Evolutionary conservation across 2,329 filamentous ascomycete species (phyloP), one percentile per base, ranked within the genome.

Genomic region (Nemania serpens): DNA sequence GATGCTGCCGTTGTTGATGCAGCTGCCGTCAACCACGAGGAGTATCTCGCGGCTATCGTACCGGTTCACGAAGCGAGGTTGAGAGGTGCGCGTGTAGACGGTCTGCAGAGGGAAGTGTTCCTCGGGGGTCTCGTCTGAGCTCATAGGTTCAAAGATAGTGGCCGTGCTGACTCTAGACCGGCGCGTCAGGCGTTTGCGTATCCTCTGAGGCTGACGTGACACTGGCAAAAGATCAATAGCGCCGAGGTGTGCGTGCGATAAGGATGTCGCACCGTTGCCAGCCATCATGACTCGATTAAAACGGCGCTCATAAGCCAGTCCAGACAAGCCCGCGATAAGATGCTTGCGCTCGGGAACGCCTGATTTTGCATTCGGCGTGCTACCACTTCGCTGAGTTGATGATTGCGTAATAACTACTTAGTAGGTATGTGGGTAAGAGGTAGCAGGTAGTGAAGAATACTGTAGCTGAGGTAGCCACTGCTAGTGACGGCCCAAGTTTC

Each of bases 21-120:
- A 81, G 5, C 75, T 75, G 10, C 78, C 78, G 58, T 79, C 76
- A 10, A 77, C 71, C 58, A 76, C 77, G 25, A 81, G 70, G 7
- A 80, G 73, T 15, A 78, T 74, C 65, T 78, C 71, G 25, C 67
- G 68, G 42, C 68, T 68, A 56, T 77, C 65, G 56, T 71, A 73
- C 22, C 68, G 71, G 65, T 75, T 74, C 55, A 77, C 68, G 61
- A 74, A 73, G 46, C 74, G 73, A 18, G 73, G 72, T 39, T 69
- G 68, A 17, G 59, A 57, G 3, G 67, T 66, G 17, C 69, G 71
- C 2, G 65, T 58, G 25, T 52, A 57, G 13, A 72, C 63, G 2
- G 68, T 75, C 57, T 75, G 73, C 12, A 74, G 62, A 2, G 73
- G 72, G 50, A 75, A 75, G 55, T 75, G 73, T 33, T 65, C 58